Conservation (phyloP, 2,329 filamentous ascomycete species). For the Metarhizium sp. region DNA sequence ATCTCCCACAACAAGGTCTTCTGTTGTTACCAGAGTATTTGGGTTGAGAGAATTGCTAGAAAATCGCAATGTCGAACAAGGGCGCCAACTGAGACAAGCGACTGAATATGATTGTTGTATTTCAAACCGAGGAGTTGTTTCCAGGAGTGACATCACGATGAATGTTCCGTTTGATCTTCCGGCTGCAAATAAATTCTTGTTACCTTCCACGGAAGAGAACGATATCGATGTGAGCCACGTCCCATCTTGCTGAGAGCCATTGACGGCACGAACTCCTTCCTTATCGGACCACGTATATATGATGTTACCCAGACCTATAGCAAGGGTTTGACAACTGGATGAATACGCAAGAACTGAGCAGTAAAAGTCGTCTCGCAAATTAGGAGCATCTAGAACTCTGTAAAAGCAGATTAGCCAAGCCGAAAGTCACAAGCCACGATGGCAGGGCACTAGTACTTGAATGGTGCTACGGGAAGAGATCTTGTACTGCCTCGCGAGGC, state of each 20-base stretch:
- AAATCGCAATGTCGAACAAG: slow-evolving; percentile 43
- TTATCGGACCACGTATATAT: slow-evolving; percentile 87
- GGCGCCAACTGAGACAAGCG: slow-evolving; percentile 75
- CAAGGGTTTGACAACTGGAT: slow-evolving; percentile 61
- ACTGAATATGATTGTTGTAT: slow-evolving; percentile 62
- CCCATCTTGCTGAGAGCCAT: slow-evolving; percentile 14
- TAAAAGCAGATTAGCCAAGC: neutral
- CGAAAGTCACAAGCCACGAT: neutral
- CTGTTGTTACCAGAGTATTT: slow-evolving; percentile 50
- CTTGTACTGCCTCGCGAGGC: slow-evolving; percentile 14
- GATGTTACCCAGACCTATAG: slow-evolving; percentile 69
- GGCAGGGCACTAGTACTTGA: slow-evolving; percentile 48
- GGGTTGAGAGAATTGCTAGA: slow-evolving; percentile 39
- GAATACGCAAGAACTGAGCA: slow-evolving; percentile 88
- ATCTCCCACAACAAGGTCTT: slow-evolving; percentile 82
- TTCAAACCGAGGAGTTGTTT: slow-evolving; percentile 63
- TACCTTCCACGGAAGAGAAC: slow-evolving; percentile 74
- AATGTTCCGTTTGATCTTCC: slow-evolving; percentile 71
- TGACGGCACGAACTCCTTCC: slow-evolving; percentile 48
- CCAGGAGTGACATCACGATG: slow-evolving; percentile 67
- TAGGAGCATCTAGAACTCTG: slow-evolving; percentile 78
- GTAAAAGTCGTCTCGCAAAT: slow-evolving; percentile 91
- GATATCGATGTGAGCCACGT: slow-evolving; percentile 73
- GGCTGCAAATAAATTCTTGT: slow-evolving; percentile 73
- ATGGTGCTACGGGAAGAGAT: slow-evolving; percentile 61